Percentiles rank a stretch among this genome's conserved stretches.
Evolutionary conservation across 1,284 basidiomycete species (phyloP).

Genomic region (Leccinum griseonigrum): DNA sequence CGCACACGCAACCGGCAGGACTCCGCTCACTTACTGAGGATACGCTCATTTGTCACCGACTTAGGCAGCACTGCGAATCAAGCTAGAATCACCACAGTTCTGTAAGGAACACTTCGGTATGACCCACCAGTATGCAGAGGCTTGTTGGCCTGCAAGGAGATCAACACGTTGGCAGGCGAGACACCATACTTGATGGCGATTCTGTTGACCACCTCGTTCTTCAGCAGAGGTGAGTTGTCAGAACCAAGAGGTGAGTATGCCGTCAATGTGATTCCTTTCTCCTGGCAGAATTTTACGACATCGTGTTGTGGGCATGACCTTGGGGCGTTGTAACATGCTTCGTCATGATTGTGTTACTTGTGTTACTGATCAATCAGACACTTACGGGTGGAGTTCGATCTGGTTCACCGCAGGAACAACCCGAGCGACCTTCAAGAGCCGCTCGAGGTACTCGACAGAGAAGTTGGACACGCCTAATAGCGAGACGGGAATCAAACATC

Average conservation of each 20-base stretch:
- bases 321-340: conserved; percentile 13
- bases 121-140: conserved; percentile 49
- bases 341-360: not conserved
- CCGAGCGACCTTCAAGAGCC: conserved; percentile 56
- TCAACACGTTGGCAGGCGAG: conserved; percentile 54
- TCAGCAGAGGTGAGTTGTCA: conserved; percentile 68
- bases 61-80: conserved; percentile 51
- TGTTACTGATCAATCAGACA: not conserved
- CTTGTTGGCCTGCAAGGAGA: conserved; percentile 66
- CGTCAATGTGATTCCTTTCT: conserved; percentile 65
- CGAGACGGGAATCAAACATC: not conserved
- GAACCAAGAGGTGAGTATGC: conserved; percentile 81
- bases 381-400: conserved; percentile 72
- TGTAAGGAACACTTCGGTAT: not conserved
- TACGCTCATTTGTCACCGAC: conserved; percentile 59
- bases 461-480: conserved; percentile 65
- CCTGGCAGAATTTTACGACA: conserved; percentile 56
- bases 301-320: conserved; percentile 62
- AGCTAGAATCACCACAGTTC: not conserved
- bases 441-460: conserved; percentile 57
- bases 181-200: conserved; percentile 56
- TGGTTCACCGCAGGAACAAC: conserved; percentile 82
- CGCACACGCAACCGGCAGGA: not conserved
- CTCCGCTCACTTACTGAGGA: conserved; percentile 40
- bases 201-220: conserved; percentile 51